phyloP scores from a whole-genome alignment of 768 basidiomycete genomes.

The Amanita thiersii region DNA sequence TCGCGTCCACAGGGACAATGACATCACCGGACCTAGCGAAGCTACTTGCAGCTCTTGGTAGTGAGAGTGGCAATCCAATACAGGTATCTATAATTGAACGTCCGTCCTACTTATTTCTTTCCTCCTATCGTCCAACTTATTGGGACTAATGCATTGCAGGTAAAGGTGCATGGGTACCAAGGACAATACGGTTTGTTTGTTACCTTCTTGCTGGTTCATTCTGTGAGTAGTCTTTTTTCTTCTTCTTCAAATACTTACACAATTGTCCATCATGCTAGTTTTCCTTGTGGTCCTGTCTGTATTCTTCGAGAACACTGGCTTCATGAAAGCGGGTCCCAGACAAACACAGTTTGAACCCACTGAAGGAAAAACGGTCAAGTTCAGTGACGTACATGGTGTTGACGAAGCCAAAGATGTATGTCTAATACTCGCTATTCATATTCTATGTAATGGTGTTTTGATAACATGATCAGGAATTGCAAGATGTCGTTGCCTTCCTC shows the following conservation, averaged over 20 bases:
- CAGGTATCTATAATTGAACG: conserved; percentile 80
- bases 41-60: conserved; percentile 32
- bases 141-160: conserved; percentile 43
- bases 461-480: conserved; percentile 60
- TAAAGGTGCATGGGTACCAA: conserved; percentile 59
- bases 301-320: conserved; percentile 86
- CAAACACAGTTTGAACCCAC: conserved; percentile 79
- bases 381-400: conserved; percentile 94
- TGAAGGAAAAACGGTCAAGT: conserved; percentile 77
- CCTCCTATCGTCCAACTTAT: background rate
- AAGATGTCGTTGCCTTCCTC: conserved; percentile 92
- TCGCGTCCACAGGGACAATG: conserved; percentile 16
- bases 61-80: conserved; percentile 52
- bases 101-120: conserved; percentile 27
- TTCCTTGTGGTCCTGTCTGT: conserved; percentile 82
- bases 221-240: conserved; percentile 36
- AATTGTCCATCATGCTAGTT: conserved; percentile 30
- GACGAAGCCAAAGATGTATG: conserved; percentile 91
- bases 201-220: conserved; percentile 50
- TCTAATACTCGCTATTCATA: background rate
- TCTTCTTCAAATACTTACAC: background rate
- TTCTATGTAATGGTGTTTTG: conserved; percentile 5
- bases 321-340: conserved; percentile 82
- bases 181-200: conserved; percentile 55
- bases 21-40: conserved; percentile 30